A percentile compares a stretch with the other conserved stretches of the same genome.
phyloP scores from a whole-genome alignment of 2,329 filamentous ascomycete genomes.

The Colletotrichum cereale region DNA sequence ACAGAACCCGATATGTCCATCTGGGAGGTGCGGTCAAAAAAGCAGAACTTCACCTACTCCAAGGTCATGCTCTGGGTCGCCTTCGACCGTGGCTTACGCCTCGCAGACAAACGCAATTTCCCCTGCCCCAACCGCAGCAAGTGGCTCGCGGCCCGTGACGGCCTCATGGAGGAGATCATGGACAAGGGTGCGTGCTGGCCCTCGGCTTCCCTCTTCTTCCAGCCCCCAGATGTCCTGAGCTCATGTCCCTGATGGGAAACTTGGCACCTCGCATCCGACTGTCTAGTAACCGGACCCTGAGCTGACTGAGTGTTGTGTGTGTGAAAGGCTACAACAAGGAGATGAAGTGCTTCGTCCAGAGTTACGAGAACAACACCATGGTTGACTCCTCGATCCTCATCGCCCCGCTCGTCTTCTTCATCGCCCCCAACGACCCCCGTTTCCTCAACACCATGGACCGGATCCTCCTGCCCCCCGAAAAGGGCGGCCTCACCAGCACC shows the following conservation, averaged over 20 bases:
- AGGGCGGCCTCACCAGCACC: constrained; percentile 80
- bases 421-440: constrained; percentile 80
- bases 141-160: constrained; percentile 76
- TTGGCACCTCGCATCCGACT: background rate
- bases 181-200: constrained; percentile 63
- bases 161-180: constrained; percentile 82
- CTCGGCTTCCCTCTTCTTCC: too few relatives aligned
- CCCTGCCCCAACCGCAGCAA: constrained; percentile 77
- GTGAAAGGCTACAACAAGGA: constrained; percentile 74
- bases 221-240: background rate
- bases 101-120: constrained; percentile 80
- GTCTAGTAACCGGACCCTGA: background rate
- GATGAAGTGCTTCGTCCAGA: constrained; percentile 79
- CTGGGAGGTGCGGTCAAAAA: constrained; percentile 83
- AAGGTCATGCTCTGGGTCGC: constrained; percentile 89
- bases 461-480: constrained; percentile 79
- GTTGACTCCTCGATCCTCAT: constrained; percentile 82
- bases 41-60: constrained; percentile 83
- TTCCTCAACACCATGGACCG: constrained; percentile 79
- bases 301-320: constrained; percentile 10
- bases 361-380: constrained; percentile 77
- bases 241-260: background rate
- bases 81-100: constrained; percentile 79
- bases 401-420: constrained; percentile 84
- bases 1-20: constrained; percentile 82